These are phyloP conservation scores for Dactylellina sp. DNA, from an alignment of 2,329 filamentous ascomycete species.

Conservation along the genomic window DNA sequence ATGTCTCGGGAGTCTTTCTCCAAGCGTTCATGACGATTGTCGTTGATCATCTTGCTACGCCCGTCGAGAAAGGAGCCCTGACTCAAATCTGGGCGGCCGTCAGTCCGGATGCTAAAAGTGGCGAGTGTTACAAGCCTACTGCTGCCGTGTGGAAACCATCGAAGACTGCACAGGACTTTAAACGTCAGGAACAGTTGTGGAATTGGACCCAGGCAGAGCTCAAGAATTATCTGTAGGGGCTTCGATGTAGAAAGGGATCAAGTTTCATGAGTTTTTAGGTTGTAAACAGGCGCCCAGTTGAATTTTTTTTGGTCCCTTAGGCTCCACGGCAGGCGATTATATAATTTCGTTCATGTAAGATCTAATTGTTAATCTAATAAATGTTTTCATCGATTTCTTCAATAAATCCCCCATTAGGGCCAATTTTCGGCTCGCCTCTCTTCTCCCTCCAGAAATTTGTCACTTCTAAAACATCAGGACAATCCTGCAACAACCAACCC, in stretches of 20 bases:
- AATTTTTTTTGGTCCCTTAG: no score
- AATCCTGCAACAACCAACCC: conserved; percentile 16
- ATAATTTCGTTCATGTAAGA: no score
- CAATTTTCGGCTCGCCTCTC: conserved; percentile 9
- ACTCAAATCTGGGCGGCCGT: conserved; percentile 63
- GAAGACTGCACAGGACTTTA: conserved; percentile 60
- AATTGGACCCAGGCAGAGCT: conserved; percentile 63
- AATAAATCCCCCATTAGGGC: not conserved
- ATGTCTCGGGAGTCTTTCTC: conserved; percentile 23
- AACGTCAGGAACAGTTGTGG: conserved; percentile 63
- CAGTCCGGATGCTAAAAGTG: conserved; percentile 56
- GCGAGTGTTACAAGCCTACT: conserved; percentile 62
- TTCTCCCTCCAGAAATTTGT: conserved; percentile 21
- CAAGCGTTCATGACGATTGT: conserved; percentile 7
- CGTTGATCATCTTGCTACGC: conserved; percentile 9
- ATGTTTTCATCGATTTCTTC: not conserved
- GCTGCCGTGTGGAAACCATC: conserved; percentile 58
- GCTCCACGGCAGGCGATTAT: not conserved
- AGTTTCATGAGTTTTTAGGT: no score
- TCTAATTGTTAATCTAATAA: not conserved
- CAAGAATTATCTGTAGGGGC: conserved; percentile 19
- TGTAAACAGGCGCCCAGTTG: no score
- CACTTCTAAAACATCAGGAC: conserved; percentile 7
- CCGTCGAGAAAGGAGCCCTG: conserved; percentile 61
- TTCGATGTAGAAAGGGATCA: not conserved